Conservation (phyloP, 768 basidiomycete genomes). For the Candolleomyces eurysporus region DNA sequence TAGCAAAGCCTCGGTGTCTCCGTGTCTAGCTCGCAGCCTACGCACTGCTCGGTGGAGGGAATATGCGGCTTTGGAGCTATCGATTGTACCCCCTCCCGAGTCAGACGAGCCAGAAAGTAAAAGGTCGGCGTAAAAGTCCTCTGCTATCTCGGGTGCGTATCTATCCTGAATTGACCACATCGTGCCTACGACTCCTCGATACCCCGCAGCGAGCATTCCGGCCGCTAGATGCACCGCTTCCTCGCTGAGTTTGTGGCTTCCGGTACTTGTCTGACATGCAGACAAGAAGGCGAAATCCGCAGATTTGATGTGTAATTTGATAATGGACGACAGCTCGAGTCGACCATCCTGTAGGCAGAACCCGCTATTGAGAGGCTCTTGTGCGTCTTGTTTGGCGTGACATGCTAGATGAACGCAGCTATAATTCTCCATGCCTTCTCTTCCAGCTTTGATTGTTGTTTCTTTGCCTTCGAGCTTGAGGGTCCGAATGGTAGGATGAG, state of each 20-base stretch:
- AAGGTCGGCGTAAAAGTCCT: conserved; percentile 22
- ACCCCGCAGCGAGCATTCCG: conserved; percentile 33
- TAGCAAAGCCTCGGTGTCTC: conserved; percentile 1
- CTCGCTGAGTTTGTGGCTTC: conserved; percentile 24
- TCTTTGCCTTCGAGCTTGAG: conserved; percentile 1
- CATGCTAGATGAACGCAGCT: conserved; percentile 32
- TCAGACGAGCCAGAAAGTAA: not conserved
- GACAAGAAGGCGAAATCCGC: conserved; percentile 36
- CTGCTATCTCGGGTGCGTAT: conserved; percentile 26
- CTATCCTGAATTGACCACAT: conserved; percentile 37
- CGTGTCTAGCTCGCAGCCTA: conserved; percentile 10
- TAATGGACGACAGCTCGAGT: conserved; percentile 14
- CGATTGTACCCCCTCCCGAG: conserved; percentile 1
- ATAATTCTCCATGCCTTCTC: conserved; percentile 11
- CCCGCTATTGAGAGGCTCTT: conserved; percentile 20
- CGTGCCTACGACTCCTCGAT: conserved; percentile 32
- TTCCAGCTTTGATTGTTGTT: conserved; percentile 12
- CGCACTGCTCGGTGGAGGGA: conserved; percentile 15
- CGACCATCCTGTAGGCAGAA: conserved; percentile 18
- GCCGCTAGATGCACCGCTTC: conserved; percentile 39
- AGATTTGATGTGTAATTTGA: conserved; percentile 7
- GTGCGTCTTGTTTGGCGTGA: conserved; percentile 25
- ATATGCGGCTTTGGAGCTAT: conserved; percentile 11
- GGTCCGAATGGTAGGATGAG: too few species aligned
- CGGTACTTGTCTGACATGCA: conserved; percentile 37